Evolutionary conservation across 345 rosid species (phyloP).

Genomic region (Eucalyptus microcorys): DNA sequence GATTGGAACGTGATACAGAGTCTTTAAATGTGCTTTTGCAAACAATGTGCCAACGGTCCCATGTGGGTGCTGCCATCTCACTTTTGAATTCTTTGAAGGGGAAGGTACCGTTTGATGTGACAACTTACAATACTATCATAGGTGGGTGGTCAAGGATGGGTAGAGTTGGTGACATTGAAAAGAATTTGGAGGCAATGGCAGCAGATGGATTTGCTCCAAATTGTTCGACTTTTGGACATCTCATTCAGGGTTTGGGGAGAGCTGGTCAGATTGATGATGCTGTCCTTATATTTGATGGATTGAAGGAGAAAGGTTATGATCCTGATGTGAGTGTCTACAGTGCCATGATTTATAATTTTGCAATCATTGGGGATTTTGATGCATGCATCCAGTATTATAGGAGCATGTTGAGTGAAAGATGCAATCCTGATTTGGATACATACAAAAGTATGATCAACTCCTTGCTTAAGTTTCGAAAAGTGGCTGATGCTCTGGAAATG

Average conservation of each 20-base stretch:
- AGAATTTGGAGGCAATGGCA: conserved; percentile 49
- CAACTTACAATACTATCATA: conserved; percentile 48
- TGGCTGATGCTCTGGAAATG: conserved; percentile 85
- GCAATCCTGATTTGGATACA: conserved; percentile 51
- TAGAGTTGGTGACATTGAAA: conserved; percentile 41
- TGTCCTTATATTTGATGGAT: conserved; percentile 35
- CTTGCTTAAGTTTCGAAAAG: conserved; percentile 55
- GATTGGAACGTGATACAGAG: conserved; percentile 35
- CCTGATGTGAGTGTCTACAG: conserved; percentile 49
- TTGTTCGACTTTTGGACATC: conserved; percentile 40
- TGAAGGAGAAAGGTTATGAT: conserved; percentile 34
- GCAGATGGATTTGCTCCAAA: conserved; percentile 41
- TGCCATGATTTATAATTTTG: conserved; percentile 66
- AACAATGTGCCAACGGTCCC: conserved; percentile 58
- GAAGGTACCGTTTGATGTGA: conserved; percentile 25
- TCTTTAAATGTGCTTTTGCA: conserved; percentile 56
- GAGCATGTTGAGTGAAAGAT: conserved; percentile 29
- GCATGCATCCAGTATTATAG: conserved; percentile 42
- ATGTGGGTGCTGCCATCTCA: conserved; percentile 57
- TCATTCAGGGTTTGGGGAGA: conserved; percentile 77
- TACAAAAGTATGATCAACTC: conserved; percentile 50
- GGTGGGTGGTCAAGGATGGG: conserved; percentile 81
- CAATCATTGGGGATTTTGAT: conserved; percentile 37
- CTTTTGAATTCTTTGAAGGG: conserved; percentile 41
- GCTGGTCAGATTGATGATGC: conserved; percentile 57